Conservation (phyloP, 352 stramenopile genomes). For the Phytophthora tentaculata region DNA sequence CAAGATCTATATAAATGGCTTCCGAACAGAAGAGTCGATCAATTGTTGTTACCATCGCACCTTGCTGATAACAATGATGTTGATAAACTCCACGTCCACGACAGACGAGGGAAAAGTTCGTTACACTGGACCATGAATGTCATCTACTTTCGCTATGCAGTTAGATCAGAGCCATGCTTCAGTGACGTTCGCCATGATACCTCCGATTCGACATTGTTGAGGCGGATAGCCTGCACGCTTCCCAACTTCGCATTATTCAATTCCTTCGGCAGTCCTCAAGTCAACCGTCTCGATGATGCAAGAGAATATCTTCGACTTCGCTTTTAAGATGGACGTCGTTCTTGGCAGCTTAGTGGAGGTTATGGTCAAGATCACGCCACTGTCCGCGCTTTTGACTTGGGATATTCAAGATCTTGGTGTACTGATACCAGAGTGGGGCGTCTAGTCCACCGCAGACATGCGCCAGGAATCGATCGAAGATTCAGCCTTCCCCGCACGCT, state of each 20-base stretch:
- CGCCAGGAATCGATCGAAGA: neutral
- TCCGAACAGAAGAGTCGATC: no score
- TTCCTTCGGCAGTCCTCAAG: neutral
- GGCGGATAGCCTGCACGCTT: neutral
- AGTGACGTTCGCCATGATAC: neutral
- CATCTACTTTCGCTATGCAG: neutral
- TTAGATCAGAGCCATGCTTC: neutral
- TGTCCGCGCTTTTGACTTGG: conserved; percentile 17
- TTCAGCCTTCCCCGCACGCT: neutral
- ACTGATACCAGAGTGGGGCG: conserved; percentile 24
- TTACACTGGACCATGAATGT: neutral
- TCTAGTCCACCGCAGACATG: conserved; percentile 1
- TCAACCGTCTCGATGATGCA: conserved; percentile 4
- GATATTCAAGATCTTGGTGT: conserved; percentile 19
- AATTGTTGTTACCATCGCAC: neutral
- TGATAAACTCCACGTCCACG: no score
- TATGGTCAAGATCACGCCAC: conserved; percentile 3
- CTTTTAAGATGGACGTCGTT: conserved; percentile 12
- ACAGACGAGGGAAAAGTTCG: neutral
- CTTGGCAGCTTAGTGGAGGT: conserved; percentile 12
- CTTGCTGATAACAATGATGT: no score
- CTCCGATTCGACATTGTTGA: conserved; percentile 5
- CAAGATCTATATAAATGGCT: no score
- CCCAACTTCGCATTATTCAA: neutral
- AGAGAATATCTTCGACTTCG: neutral